Evolutionary conservation across 257 asterid species (phyloP).

Genomic region (Hygrophila difformis): DNA sequence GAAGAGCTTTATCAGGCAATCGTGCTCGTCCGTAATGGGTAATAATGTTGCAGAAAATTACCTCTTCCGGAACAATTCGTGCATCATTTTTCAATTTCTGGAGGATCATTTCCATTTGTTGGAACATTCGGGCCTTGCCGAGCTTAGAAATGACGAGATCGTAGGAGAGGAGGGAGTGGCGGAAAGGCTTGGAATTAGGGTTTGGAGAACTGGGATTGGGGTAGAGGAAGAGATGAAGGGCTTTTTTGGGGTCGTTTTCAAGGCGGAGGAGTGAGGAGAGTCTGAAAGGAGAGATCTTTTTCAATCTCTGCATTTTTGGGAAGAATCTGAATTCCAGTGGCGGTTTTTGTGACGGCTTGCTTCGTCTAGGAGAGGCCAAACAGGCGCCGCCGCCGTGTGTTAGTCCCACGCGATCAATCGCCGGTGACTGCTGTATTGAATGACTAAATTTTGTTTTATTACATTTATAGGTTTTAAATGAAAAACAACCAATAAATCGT

Average conservation of each 20-base stretch:
- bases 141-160: constrained; percentile 75
- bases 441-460: no score
- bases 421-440: no score
- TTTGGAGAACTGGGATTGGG: constrained; percentile 27
- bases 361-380: no score
- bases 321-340: no score
- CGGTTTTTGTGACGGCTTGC: no score
- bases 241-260: constrained; percentile 52
- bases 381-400: no score
- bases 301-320: constrained; percentile 38
- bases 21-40: constrained; percentile 54
- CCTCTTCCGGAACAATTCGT: constrained; percentile 44
- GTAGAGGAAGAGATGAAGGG: constrained; percentile 65
- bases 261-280: constrained; percentile 70
- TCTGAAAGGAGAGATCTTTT: constrained; percentile 50
- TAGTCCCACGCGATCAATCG: no score
- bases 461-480: no score
- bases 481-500: no score
- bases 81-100: constrained; percentile 37
- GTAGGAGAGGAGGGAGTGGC: constrained; percentile 57
- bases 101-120: constrained; percentile 49
- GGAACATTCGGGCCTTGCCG: constrained; percentile 65
- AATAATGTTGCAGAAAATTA: constrained; percentile 58
- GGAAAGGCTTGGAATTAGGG: constrained; percentile 39
- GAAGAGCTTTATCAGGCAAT: constrained; percentile 45